Percentiles rank a stretch among this genome's conserved stretches.
Conservation (phyloP, 2,329 filamentous ascomycete genomes). For the Cladosporium colombiae region DNA sequence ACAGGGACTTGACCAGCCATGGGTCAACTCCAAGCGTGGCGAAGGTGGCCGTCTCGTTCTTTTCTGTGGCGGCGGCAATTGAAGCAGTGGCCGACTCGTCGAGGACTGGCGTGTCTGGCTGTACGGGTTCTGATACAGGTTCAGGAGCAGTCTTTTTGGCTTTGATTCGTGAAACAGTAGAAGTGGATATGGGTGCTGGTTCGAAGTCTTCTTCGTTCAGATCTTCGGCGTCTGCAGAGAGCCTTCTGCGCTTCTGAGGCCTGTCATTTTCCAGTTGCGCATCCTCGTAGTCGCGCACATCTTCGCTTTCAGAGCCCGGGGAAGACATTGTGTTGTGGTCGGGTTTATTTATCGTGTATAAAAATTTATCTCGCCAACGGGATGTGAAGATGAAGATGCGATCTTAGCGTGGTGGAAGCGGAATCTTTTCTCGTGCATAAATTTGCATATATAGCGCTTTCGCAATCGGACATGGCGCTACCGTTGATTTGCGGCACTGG, state of each 20-base stretch:
- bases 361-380: not conserved
- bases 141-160: slow-evolving; percentile 21
- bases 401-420: slow-evolving; percentile 12
- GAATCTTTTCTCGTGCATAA: not conserved
- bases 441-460: not conserved
- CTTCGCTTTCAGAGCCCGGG: slow-evolving; percentile 8
- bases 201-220: slow-evolving; percentile 13
- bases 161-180: slow-evolving; percentile 29
- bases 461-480: no score
- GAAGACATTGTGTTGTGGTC: slow-evolving; percentile 4
- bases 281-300: slow-evolving; percentile 14
- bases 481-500: no score
- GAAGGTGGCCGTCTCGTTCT: slow-evolving; percentile 34
- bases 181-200: slow-evolving; percentile 14
- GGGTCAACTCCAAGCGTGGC: slow-evolving; percentile 34
- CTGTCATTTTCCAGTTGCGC: slow-evolving; percentile 20
- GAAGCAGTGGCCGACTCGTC: slow-evolving; percentile 21
- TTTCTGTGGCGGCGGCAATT: slow-evolving; percentile 34
- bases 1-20: slow-evolving; percentile 84
- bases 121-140: not conserved
- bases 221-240: slow-evolving; percentile 24
- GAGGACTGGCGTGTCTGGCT: not conserved
- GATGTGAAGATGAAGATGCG: not conserved
- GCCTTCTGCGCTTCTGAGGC: slow-evolving; percentile 30
- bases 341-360: not conserved